Conservation (phyloP, 1,284 basidiomycete species). For the Cryptococcus sp. region DNA sequence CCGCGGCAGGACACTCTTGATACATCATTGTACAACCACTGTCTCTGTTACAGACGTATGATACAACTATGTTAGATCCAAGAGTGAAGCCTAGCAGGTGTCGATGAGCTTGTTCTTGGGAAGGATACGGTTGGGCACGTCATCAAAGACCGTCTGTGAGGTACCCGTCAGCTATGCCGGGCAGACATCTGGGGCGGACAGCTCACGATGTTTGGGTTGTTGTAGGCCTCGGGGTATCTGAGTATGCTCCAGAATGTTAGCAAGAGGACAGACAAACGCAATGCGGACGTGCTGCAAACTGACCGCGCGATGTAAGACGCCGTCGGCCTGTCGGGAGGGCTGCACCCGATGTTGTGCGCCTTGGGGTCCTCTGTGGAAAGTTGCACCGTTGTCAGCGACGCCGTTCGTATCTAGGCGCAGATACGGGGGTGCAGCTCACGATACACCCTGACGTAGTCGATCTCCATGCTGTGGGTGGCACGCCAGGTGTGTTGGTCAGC, state of each 20-base stretch:
- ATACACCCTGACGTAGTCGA: slow-evolving; percentile 50
- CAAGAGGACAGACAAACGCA: no score
- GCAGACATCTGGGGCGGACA: slow-evolving; percentile 6
- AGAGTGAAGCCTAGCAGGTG: slow-evolving; percentile 20
- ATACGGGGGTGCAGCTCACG: slow-evolving; percentile 22
- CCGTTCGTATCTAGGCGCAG: background rate
- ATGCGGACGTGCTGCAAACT: background rate
- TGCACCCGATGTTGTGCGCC: slow-evolving; percentile 47
- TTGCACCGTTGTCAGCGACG: slow-evolving; percentile 4
- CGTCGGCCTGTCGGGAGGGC: slow-evolving; percentile 56
- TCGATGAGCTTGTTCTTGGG: slow-evolving; percentile 40
- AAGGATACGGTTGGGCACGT: slow-evolving; percentile 22
- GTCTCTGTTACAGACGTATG: no score
- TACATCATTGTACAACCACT: no score
- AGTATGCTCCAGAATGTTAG: background rate
- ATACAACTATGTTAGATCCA: no score
- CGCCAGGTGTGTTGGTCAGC: no score
- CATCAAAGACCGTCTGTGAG: slow-evolving; percentile 26
- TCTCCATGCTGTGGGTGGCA: slow-evolving; percentile 29
- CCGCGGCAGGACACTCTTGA: no score
- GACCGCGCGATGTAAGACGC: slow-evolving; percentile 54
- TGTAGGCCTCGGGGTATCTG: slow-evolving; percentile 36
- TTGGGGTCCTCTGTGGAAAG: slow-evolving; percentile 40
- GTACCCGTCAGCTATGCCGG: slow-evolving; percentile 4
- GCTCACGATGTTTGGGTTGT: slow-evolving; percentile 43